Conservation (phyloP, 78 protist genomes). For the Dictyostelium brefeldianum region DNA sequence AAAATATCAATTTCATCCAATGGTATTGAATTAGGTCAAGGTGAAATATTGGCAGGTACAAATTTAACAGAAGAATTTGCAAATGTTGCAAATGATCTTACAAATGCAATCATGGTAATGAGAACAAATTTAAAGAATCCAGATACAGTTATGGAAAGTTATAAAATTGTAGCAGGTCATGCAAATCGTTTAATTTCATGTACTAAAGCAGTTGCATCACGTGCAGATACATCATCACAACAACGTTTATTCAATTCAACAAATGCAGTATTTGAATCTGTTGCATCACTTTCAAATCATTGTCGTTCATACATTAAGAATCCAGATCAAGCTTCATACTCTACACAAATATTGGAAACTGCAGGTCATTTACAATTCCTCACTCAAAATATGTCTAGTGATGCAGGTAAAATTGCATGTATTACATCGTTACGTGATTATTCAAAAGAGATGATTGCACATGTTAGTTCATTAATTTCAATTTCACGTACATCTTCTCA, state of each 20-base stretch:
- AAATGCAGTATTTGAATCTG: constrained; percentile 72
- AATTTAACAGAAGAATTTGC: constrained; percentile 63
- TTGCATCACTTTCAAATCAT: constrained; percentile 33
- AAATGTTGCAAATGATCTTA: constrained; percentile 48
- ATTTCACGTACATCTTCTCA: constrained; percentile 25
- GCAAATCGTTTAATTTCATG: constrained; percentile 60
- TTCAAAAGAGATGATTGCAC: constrained; percentile 59
- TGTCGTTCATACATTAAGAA: constrained; percentile 29
- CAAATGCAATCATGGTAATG: constrained; percentile 33
- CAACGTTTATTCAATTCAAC: constrained; percentile 57
- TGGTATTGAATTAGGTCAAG: constrained; percentile 38
- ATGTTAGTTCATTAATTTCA: constrained; percentile 30
- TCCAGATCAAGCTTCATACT: neutral
- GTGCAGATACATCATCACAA: constrained; percentile 69
- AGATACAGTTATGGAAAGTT: constrained; percentile 64
- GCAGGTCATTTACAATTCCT: constrained; percentile 72
- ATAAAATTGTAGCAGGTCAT: constrained; percentile 48
- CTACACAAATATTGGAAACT: constrained; percentile 29
- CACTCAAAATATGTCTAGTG: constrained; percentile 73
- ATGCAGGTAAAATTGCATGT: constrained; percentile 71
- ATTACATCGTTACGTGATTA: constrained; percentile 57
- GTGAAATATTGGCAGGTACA: constrained; percentile 7
- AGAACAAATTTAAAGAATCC: constrained; percentile 69
- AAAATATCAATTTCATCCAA: neutral
- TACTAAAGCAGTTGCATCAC: constrained; percentile 71